Percentiles rank a stretch among this genome's conserved stretches.
phyloP scores from a whole-genome alignment of 1,139 yeast genomes.

The Taiozyma sp. region DNA sequence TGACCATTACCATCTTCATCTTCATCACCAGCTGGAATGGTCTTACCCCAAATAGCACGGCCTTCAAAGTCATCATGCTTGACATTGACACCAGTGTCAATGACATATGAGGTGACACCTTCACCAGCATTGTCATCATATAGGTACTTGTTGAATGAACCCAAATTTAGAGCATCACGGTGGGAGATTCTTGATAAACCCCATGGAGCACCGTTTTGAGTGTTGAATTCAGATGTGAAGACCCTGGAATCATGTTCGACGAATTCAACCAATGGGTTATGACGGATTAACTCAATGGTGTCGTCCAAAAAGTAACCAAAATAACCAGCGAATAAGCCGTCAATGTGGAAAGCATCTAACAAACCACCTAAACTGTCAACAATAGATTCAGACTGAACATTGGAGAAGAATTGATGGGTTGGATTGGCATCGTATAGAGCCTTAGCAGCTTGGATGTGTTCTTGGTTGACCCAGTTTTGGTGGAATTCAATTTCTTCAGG shows the following conservation, averaged over 20 bases:
- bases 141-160: slow-evolving; percentile 79
- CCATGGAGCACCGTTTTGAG: slow-evolving; percentile 91
- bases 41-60: slow-evolving; percentile 92
- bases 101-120: slow-evolving; percentile 85
- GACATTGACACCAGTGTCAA: slow-evolving; percentile 88
- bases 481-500: slow-evolving; percentile 53
- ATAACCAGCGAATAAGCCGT: slow-evolving; percentile 53
- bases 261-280: slow-evolving; percentile 65
- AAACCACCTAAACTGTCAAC: slow-evolving; percentile 45
- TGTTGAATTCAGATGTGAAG: slow-evolving; percentile 52
- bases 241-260: slow-evolving; percentile 82
- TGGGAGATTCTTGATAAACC: slow-evolving; percentile 94
- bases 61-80: slow-evolving; percentile 82
- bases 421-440: slow-evolving; percentile 20
- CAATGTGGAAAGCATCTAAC: slow-evolving; percentile 58
- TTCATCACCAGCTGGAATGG: slow-evolving; percentile 77
- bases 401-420: slow-evolving; percentile 18
- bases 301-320: slow-evolving; percentile 71
- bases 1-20: slow-evolving; percentile 94
- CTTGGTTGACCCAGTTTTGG: slow-evolving; percentile 47
- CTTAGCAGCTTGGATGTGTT: slow-evolving; percentile 24
- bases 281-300: slow-evolving; percentile 64
- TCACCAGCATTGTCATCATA: slow-evolving; percentile 82
- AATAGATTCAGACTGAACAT: slow-evolving; percentile 17
- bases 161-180: slow-evolving; percentile 69